Evolutionary conservation across 75 land plant species (phyloP), one percentile per base, ranked within the genome.

Genomic region (Isoetes taiwanensis): DNA sequence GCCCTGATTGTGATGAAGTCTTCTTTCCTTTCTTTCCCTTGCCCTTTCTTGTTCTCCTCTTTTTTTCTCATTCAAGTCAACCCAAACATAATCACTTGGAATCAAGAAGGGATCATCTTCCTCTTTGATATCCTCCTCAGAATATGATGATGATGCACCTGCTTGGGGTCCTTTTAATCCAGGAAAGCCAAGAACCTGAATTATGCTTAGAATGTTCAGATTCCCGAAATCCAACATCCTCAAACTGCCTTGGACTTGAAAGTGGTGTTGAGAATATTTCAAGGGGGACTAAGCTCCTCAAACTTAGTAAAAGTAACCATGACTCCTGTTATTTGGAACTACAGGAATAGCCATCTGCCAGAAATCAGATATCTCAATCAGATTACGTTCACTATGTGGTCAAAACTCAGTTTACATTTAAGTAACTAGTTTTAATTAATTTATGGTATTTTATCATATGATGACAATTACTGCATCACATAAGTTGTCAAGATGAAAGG

Each of bases 1-100:
- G n/a, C n/a, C n/a, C n/a, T 23, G 35, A 43, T 0, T 40, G 41
- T 34, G 41, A 29, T 4, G 71, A 41, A 9, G 74, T 82, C 72
- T 71, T 91, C 61, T 60, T 87, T 30, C 65, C 67, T 59, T 79
- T 80, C 71, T 67, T 83, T 67, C 40, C 64, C 71, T 79, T 88
- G 23, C 72, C 78, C 70, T 68, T 77, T 72, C 79, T 88, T 31
- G 78, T 83, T 30, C 78, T 81, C 81, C 81, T 65, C 90, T 75
- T 46, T 93, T 93, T 69, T 88, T 93, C 72, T 93, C 98, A 32
- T 82, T 83, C 41, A 87, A 66, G 61, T 89, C 90, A 53, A 93
- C 72, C 98, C 98, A 93, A 1, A 69, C 71, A 52, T 93, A 93
- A 41, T 84, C 90, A 34, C 73, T 69, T 19, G 98, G 98, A 60